Percentiles rank a stretch among this genome's conserved stretches.
Evolutionary conservation across 306 rosid species (phyloP).

Genomic region (Quillaja saponaria): DNA sequence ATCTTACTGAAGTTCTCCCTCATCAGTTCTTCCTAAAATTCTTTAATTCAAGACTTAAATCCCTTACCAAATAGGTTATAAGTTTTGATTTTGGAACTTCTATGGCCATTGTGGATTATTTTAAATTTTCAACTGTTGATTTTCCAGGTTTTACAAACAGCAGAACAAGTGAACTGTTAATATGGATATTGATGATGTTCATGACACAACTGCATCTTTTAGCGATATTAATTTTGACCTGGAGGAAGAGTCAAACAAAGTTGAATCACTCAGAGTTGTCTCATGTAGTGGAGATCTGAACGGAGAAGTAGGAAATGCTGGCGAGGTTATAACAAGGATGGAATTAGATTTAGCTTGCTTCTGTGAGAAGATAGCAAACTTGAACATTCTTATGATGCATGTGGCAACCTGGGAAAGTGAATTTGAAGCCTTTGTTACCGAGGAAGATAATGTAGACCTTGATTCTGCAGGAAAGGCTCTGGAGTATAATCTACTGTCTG

Average conservation of each 20-base stretch:
- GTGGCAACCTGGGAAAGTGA: conserved; percentile 66
- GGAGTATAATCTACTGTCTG: conserved; percentile 67
- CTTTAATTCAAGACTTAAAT: too few relatives aligned
- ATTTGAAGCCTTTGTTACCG: conserved; percentile 51
- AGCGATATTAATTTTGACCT: conserved; percentile 20
- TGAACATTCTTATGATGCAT: conserved; percentile 65
- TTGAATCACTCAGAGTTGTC: conserved; percentile 27
- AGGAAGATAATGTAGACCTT: conserved; percentile 36
- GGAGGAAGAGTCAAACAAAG: conserved; percentile 27
- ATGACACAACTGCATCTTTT: conserved; percentile 35
- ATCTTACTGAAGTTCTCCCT: too few relatives aligned
- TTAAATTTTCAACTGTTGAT: conserved; percentile 18
- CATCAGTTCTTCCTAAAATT: too few relatives aligned
- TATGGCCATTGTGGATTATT: not conserved
- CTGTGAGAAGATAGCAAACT: conserved; percentile 75
- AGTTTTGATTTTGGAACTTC: not conserved
- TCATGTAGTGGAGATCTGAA: conserved; percentile 35
- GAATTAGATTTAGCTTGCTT: conserved; percentile 58
- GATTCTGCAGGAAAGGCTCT: conserved; percentile 52
- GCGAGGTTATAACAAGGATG: conserved; percentile 40
- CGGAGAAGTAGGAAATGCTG: conserved; percentile 38
- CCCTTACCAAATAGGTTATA: not conserved
- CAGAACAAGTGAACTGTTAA: conserved; percentile 13
- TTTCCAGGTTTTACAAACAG: conserved; percentile 30
- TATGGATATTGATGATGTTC: conserved; percentile 51